Evolutionary conservation across 2,329 filamentous ascomycete species (phyloP).

Genomic region (Apiospora koreana): DNA sequence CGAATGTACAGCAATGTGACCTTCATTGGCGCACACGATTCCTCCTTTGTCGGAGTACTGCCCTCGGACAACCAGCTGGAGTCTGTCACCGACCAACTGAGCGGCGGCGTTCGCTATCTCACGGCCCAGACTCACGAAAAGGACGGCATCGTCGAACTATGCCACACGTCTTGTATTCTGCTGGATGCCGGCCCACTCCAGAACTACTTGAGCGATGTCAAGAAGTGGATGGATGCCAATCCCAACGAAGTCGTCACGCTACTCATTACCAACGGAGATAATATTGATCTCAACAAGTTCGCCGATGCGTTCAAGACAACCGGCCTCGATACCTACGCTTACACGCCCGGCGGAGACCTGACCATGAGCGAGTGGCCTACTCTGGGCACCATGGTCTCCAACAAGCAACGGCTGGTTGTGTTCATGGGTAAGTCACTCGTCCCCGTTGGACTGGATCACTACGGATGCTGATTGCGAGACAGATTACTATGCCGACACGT

Average conservation of each 20-base stretch:
- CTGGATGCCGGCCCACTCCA: conserved; percentile 60
- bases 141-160: conserved; percentile 55
- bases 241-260: conserved; percentile 63
- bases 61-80: conserved; percentile 62
- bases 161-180: conserved; percentile 64
- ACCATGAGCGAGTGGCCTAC: conserved; percentile 67
- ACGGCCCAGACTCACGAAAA: conserved; percentile 63
- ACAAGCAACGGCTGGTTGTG: conserved; percentile 64
- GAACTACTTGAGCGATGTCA: conserved; percentile 57
- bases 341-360: conserved; percentile 45
- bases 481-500: conserved; percentile 60
- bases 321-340: conserved; percentile 59
- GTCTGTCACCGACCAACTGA: conserved; percentile 57
- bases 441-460: background rate
- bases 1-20: conserved; percentile 61
- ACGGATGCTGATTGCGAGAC: conserved; percentile 21
- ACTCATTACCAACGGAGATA: conserved; percentile 63
- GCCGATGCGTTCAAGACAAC: conserved; percentile 54
- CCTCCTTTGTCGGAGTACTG: conserved; percentile 59
- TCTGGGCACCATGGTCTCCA: conserved; percentile 63
- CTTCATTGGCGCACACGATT: conserved; percentile 66
- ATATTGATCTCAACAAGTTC: conserved; percentile 56
- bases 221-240: conserved; percentile 60
- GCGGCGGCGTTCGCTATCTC: conserved; percentile 63
- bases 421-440: conserved; percentile 60